Percentiles rank a stretch among this genome's conserved stretches.
Evolutionary conservation across 1,284 basidiomycete species (phyloP).

Genomic region (Rhizoctonia solani): DNA sequence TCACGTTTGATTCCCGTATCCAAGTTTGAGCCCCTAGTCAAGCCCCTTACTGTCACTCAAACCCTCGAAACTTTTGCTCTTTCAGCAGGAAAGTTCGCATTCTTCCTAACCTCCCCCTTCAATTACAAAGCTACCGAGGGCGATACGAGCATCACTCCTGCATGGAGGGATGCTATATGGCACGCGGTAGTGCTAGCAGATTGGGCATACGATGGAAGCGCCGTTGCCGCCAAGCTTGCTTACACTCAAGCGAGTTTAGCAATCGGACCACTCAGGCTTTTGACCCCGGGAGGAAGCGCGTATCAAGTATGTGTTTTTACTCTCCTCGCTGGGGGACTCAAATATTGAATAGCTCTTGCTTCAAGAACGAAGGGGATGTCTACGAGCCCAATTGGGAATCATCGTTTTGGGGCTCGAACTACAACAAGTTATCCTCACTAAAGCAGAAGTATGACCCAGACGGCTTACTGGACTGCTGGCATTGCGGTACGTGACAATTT

Average conservation of each 20-base stretch:
- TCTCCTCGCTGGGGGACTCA: not conserved
- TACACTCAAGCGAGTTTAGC: not conserved
- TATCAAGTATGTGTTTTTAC: slow-evolving; percentile 9
- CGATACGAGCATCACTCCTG: slow-evolving; percentile 16
- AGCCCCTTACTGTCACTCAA: not conserved
- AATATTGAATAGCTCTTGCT: not conserved
- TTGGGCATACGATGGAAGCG: slow-evolving; percentile 15
- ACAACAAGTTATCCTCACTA: not conserved
- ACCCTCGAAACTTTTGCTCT: not conserved
- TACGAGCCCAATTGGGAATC: not conserved
- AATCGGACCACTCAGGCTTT: not conserved
- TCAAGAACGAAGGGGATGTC: slow-evolving; percentile 26
- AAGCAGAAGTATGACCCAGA: slow-evolving; percentile 29
- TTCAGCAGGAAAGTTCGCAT: not conserved
- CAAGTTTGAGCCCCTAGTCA: not conserved
- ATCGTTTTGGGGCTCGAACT: slow-evolving; percentile 30
- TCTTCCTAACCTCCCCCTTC: slow-evolving; percentile 18
- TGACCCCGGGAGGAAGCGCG: slow-evolving; percentile 13
- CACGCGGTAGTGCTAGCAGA: not conserved
- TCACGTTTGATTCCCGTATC: slow-evolving; percentile 7
- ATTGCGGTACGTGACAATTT: slow-evolving; percentile 17
- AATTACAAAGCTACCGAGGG: not conserved
- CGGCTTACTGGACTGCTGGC: slow-evolving; percentile 21
- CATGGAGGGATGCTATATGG: slow-evolving; percentile 19
- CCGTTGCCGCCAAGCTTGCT: not conserved